Base-by-base conservation (phyloP, 2,329 filamentous ascomycete genomes). In the Exserohilum rostratum region DNA sequence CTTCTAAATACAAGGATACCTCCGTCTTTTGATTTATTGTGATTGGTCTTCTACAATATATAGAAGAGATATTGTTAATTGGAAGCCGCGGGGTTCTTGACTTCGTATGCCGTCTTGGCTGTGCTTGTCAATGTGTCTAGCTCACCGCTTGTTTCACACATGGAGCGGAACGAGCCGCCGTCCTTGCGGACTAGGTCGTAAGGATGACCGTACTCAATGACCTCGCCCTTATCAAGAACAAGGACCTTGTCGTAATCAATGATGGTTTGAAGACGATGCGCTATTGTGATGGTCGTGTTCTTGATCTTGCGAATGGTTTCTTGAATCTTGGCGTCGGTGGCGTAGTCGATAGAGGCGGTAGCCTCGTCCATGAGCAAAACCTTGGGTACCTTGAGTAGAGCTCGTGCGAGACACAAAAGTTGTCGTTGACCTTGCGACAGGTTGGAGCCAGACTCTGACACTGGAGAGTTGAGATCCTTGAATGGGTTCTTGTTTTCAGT, bases 341-440 rank as follows among this genome's bases (percentile, higher is more conserved):
- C 89, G 76, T 98, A 98, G 78, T 99, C 95, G 69, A 99, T 98
- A 0, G 91, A 96, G 0, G 95, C 95, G 0, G 95, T 99, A 0
- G 95, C 95, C 80, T 99, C 95, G 76, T 99, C 95, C 95, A 99
- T 98, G 70, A 99, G 89, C n/a, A 99, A 82, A 1, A 99, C 92
- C 61, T 90, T 93, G 0, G 95, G 93, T 30, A 86, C 85, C 77
- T 96, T 97, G 60, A 99, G 88, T 64, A 99, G 86, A 0, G 95
- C 95, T 50, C 95, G 88, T 0, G 93, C 95, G 9, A 99, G 86
- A 72, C 95, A 99, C 51, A 99, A 82, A 9, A 99, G 87, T 76
- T 99, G 95, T 6, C 95, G 87, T 74, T 99, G 95, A 42, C 95
- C 95, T 76, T 99, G 95, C 0, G 93, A 98, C 10, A 99, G 83